phyloP scores from a whole-genome alignment of 2,329 filamentous ascomycete genomes.

The Aureobasidium sp. region DNA sequence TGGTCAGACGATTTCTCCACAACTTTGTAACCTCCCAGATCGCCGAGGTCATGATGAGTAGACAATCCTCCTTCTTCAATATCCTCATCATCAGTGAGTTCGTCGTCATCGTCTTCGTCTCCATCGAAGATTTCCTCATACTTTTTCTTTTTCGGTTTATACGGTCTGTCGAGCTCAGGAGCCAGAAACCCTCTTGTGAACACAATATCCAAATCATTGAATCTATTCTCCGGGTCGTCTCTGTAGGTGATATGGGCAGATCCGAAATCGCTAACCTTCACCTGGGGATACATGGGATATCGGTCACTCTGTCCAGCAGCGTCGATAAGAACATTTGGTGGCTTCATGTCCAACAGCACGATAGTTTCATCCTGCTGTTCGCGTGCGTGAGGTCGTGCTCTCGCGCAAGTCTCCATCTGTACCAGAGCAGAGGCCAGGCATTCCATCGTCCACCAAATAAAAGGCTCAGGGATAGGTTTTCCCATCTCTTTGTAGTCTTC shows the following conservation, averaged over 20 bases:
- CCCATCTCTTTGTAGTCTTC: no score
- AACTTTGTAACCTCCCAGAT: no score
- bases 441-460: background rate
- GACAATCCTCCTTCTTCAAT: no score
- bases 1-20: no score
- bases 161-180: background rate
- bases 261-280: background rate
- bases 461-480: background rate
- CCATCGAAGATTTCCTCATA: no score
- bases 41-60: no score
- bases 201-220: background rate
- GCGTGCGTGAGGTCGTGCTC: background rate
- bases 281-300: background rate
- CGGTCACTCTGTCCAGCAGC: background rate
- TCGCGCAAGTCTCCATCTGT: background rate
- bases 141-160: no score
- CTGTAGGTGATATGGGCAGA: background rate
- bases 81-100: no score
- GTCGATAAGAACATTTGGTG: background rate
- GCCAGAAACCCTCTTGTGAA: background rate
- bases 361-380: background rate
- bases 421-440: background rate
- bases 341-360: background rate
- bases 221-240: background rate
- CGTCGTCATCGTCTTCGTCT: no score